Base-by-base conservation (phyloP, 768 basidiomycete species). In the Rhodotorula babjevae region DNA sequence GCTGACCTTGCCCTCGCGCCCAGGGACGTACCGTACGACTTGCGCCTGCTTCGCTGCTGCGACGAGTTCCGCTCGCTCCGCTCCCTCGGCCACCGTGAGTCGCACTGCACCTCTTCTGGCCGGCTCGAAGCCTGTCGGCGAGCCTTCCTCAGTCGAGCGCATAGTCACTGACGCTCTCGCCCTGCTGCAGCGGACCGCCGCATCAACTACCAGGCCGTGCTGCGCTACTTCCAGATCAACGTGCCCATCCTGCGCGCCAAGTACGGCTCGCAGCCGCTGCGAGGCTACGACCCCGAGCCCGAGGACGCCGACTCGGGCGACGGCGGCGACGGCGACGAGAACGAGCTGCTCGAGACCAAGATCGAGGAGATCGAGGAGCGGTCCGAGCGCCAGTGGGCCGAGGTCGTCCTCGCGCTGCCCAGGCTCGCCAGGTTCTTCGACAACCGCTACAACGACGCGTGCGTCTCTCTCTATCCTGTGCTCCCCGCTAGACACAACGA, bases 11-110 rank as follows among this genome's bases (percentile, higher is more conserved):
- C 33, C 21, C 14, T 6, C 36, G 12, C 10, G 33, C 3, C 9
- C 64, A 69, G 68, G 3, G 36, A 29, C 9, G 49, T 69, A 0
- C 68, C 68, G 1, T 69, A 47, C 40, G 68, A 64, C 33, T 63
- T 62, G 11, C 47, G 68, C 29, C 63, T 69, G 12, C 52, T 69
- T 8, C 63, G 68, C 27, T 36, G 36, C 40, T 33, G 58, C 58
- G 68, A 61, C 50, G 68, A 64, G 58, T 65, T 59, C 52, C 58
- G 65, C 46, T 25, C 10, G 12, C 46, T 59, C 29, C 63, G 68
- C 50, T 65, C 68, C 3, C 56, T 69, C 27, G 27, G 63, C 21
- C 47, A 64, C 31, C 12, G 53, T 55, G 40, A 16, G 36, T 58
- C 29, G 36, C 36, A 4, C 36, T 9, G 36, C 36, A 36, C 36